A percentile compares a stretch with the other conserved stretches of the same genome.
Evolutionary conservation across 2,329 filamentous ascomycete genomes (phyloP).

Genomic region (Septoria linicola): DNA sequence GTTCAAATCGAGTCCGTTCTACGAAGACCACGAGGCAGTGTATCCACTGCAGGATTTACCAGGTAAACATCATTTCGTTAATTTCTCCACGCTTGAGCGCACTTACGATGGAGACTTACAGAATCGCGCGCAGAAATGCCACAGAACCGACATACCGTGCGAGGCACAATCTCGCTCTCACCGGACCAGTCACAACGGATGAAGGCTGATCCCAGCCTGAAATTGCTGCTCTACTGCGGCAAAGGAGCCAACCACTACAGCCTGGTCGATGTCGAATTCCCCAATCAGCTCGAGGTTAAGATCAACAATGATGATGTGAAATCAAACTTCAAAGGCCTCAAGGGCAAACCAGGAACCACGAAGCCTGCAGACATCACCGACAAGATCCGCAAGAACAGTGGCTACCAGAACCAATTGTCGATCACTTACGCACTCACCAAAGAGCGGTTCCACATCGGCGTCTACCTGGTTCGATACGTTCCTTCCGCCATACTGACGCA

Average conservation of each 20-base stretch:
- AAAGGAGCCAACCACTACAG: constrained; percentile 56
- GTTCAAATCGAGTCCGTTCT: constrained; percentile 84
- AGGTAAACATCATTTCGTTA: constrained; percentile 52
- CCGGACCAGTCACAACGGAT: constrained; percentile 57
- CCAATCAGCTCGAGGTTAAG: constrained; percentile 87
- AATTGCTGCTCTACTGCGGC: constrained; percentile 82
- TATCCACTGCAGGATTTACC: constrained; percentile 68
- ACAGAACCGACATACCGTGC: constrained; percentile 57
- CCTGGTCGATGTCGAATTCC: constrained; percentile 75
- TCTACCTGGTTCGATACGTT: constrained; percentile 73
- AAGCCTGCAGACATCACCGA: constrained; percentile 88
- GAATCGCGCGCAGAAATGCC: constrained; percentile 53
- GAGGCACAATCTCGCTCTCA: constrained; percentile 59
- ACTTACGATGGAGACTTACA: constrained; percentile 37
- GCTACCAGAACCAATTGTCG: constrained; percentile 73
- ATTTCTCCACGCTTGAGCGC: constrained; percentile 20
- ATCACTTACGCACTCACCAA: constrained; percentile 90
- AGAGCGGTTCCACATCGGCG: constrained; percentile 63
- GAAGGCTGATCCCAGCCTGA: constrained; percentile 59
- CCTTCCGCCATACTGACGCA: constrained; percentile 70
- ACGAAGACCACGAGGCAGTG: constrained; percentile 65
- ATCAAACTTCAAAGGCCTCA: constrained; percentile 88
- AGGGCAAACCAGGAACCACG: constrained; percentile 94
- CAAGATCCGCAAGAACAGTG: constrained; percentile 65
- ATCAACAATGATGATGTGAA: constrained; percentile 86